Percentiles rank a stretch among this genome's conserved stretches.
These are phyloP conservation scores for Candida gigantensis DNA, from an alignment of 1,139 yeast genomes.

Conservation along the genomic window DNA sequence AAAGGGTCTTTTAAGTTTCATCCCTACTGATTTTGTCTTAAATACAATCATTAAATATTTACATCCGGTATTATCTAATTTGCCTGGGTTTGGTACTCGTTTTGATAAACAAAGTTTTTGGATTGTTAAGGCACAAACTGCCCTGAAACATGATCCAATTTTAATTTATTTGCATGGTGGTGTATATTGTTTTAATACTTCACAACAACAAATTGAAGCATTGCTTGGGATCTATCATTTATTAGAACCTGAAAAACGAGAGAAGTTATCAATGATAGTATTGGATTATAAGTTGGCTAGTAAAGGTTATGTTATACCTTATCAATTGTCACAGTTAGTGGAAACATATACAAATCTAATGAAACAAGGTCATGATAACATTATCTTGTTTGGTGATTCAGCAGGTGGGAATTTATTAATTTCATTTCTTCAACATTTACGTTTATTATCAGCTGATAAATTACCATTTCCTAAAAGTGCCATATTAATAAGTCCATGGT, in stretches of 20 bases:
- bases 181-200: slow-evolving; percentile 39
- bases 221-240: slow-evolving; percentile 31
- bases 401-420: slow-evolving; percentile 45
- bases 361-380: slow-evolving; percentile 27
- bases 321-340: slow-evolving; percentile 37
- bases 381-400: slow-evolving; percentile 41
- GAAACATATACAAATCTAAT: slow-evolving; percentile 31
- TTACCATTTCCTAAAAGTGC: slow-evolving; percentile 32
- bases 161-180: slow-evolving; percentile 47
- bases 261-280: slow-evolving; percentile 30
- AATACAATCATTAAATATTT: slow-evolving; percentile 9
- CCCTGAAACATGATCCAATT: slow-evolving; percentile 33
- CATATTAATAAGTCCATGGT: slow-evolving; percentile 46
- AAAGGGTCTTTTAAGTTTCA: slow-evolving; percentile 1
- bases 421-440: slow-evolving; percentile 30
- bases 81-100: slow-evolving; percentile 35
- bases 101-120: slow-evolving; percentile 37
- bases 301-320: slow-evolving; percentile 33
- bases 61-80: too few species aligned
- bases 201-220: slow-evolving; percentile 34
- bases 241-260: slow-evolving; percentile 27
- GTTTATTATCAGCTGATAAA: slow-evolving; percentile 13
- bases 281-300: slow-evolving; percentile 43
- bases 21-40: slow-evolving; percentile 6
- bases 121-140: slow-evolving; percentile 33